phyloP scores from a whole-genome alignment of 192 early-diverging fungal genomes.

The Rhizophlyctis rosea region DNA sequence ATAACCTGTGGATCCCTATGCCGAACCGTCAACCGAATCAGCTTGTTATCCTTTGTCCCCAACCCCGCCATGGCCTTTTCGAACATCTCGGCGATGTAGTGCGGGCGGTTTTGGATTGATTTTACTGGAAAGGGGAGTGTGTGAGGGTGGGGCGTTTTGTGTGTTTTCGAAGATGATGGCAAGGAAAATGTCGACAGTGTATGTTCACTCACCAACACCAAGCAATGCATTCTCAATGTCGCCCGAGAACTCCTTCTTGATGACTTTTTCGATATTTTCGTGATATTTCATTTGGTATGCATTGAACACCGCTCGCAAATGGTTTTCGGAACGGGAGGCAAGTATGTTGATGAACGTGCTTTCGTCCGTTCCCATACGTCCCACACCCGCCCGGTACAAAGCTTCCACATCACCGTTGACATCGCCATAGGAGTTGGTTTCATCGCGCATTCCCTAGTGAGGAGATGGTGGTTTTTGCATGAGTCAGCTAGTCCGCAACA shows the following conservation, averaged over 20 bases:
- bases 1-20: constrained; percentile 39
- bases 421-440: constrained; percentile 10
- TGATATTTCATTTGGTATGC: constrained; percentile 39
- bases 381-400: constrained; percentile 46
- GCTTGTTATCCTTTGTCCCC: constrained; percentile 45
- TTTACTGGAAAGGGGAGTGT: constrained; percentile 19
- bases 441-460: constrained; percentile 6
- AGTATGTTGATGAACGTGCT: constrained; percentile 38
- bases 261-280: constrained; percentile 31
- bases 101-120: constrained; percentile 22
- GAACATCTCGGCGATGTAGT: constrained; percentile 37
- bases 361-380: constrained; percentile 46
- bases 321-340: constrained; percentile 15
- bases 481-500: no score
- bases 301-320: constrained; percentile 39
- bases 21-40: constrained; percentile 41
- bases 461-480: neutral
- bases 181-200: neutral
- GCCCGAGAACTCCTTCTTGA: constrained; percentile 47
- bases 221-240: constrained; percentile 37
- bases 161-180: neutral
- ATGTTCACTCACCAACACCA: constrained; percentile 23
- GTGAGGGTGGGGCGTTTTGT: neutral
- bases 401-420: constrained; percentile 40
- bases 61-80: constrained; percentile 51